Conservation (phyloP, 768 basidiomycete species). For the Mycena alexandri region DNA sequence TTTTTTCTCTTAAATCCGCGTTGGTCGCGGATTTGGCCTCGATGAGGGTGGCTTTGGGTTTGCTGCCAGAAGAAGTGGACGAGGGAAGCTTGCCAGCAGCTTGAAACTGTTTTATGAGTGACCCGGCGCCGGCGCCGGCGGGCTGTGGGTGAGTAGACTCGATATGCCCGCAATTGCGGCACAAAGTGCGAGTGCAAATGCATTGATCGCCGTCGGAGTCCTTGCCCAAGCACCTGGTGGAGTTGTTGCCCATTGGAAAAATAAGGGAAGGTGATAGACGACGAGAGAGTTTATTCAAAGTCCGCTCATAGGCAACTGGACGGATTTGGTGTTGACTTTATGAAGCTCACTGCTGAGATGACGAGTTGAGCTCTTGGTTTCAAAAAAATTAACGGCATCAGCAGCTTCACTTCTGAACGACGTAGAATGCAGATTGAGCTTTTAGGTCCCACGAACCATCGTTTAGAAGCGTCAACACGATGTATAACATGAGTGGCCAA, state of each 20-base stretch:
- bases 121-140: not conserved
- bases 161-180: constrained; percentile 17
- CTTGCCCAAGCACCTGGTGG: not conserved
- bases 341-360: too few species aligned
- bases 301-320: too few species aligned
- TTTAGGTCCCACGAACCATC: not conserved
- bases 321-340: too few species aligned
- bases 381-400: not conserved
- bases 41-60: too few species aligned
- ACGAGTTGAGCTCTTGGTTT: not conserved
- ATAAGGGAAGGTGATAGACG: not conserved
- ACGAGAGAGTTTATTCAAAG: constrained; percentile 1
- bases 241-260: not conserved
- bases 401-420: not conserved
- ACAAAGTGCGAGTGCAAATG: too few species aligned
- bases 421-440: not conserved
- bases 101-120: not conserved
- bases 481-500: not conserved
- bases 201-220: not conserved
- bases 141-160: constrained; percentile 7
- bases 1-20: not conserved
- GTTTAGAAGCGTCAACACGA: not conserved
- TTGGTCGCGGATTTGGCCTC: constrained; percentile 11
- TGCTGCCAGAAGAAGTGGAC: not conserved
- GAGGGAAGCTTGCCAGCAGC: constrained; percentile 1